Evolutionary conservation across 1,139 yeast species (phyloP), one percentile per base, ranked within the genome.

Genomic region (Scheffersomyces stambukii): DNA sequence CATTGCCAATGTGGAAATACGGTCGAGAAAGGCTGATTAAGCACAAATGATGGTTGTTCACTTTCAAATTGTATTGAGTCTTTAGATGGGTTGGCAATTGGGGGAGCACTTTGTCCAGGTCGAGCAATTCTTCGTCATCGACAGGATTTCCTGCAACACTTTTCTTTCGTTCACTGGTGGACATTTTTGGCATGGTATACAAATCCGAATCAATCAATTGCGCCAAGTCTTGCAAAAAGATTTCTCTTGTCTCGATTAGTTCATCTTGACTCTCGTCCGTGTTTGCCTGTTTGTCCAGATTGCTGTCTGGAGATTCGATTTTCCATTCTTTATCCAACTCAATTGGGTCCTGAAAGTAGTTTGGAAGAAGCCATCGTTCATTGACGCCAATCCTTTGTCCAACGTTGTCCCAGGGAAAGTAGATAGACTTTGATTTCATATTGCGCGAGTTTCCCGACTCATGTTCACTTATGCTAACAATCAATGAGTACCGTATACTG

Each of bases 1-100:
- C 72, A 21, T 75, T 80, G 1, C 78, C 75, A 8, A 67, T 40
- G 30, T 67, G 70, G 41, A 62, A 75, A 35, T 64, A 64, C 1
- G 72, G 64, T 37, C 69, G 67, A 2, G 66, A 49, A n/a, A 59
- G 32, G 8, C 48, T 45, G 9, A 65, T 47, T n/a, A 46, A 38
- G 38, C 74, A 66, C 16, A 66, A 42, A 14, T 52, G 49, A 20
- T 46, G 42, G 29, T 50, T 48, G 36, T 64, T 64, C 14, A 63
- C 64, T 17, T 60, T 37, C 21, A 67, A 51, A 35, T 62, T 64
- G 42, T 55, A 67, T 32, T 60, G 65, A 10, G 64, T 56, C 27
- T 64, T 62, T 27, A 57, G 41, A 23, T 54, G 58, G 5, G 32
- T 24, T 3, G 69, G 60, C 19, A 62, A 33, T 38, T 64, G 64